These are phyloP conservation scores for Houttuynia cordata DNA, from an alignment of 164 flowering plant species.

Conservation along the genomic window DNA sequence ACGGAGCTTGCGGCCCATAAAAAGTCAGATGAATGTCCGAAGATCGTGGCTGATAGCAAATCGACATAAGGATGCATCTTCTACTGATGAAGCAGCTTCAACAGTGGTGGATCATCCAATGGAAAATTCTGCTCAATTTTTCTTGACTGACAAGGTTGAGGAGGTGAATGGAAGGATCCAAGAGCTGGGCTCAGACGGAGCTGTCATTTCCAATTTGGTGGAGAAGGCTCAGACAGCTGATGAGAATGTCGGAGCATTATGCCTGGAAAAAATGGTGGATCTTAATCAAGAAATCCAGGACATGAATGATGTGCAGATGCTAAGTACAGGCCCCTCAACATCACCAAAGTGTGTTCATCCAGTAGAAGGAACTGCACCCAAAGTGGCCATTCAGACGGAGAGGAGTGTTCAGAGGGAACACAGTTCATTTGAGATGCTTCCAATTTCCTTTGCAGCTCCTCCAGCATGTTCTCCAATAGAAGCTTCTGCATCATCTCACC, in stretches of 20 bases:
- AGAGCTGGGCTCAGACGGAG: not conserved
- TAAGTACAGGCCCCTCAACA: conserved; percentile 1
- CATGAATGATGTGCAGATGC: conserved; percentile 6
- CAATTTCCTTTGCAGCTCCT: conserved; percentile 11
- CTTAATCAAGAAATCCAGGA: not conserved
- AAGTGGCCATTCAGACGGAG: not conserved
- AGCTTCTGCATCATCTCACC: conserved; percentile 13
- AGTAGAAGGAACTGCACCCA: not conserved
- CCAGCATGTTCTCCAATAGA: too few relatives aligned
- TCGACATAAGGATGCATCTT: not conserved
- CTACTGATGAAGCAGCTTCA: conserved; percentile 8
- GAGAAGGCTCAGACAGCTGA: too few relatives aligned
- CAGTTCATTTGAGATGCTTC: conserved; percentile 8
- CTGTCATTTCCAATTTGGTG: too few relatives aligned
- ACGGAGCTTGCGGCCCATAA: conserved; percentile 7
- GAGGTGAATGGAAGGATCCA: conserved; percentile 8
- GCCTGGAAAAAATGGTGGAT: not conserved
- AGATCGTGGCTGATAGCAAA: conserved; percentile 8
- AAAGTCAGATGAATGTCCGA: conserved; percentile 13
- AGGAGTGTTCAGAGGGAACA: not conserved
- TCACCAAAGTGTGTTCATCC: not conserved
- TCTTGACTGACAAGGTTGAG: conserved; percentile 4
- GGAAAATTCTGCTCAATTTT: not conserved
- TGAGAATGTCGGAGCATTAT: too few relatives aligned
- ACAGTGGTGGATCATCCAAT: conserved; percentile 13